Conservation (phyloP, 2,329 filamentous ascomycete species). For the Aspergillus fijiensis region DNA sequence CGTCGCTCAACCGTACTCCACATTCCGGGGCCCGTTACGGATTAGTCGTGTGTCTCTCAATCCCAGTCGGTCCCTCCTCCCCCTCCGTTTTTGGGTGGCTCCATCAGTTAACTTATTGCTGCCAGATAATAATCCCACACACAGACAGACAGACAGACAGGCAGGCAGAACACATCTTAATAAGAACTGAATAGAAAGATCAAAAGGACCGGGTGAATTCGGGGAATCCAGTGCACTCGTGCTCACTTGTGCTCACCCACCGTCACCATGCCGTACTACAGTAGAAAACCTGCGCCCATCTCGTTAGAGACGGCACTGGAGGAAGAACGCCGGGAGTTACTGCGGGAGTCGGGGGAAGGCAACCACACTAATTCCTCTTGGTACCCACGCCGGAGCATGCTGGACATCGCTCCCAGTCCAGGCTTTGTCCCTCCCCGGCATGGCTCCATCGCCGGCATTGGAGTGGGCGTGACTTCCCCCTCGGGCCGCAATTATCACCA, state of each 20-base stretch:
- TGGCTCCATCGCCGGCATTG: conserved; percentile 42
- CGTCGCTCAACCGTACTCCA: conserved; percentile 7
- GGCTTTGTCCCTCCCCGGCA: conserved; percentile 35
- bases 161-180: background rate
- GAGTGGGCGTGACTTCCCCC: conserved; percentile 35
- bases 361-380: conserved; percentile 49
- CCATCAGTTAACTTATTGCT: background rate
- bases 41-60: background rate
- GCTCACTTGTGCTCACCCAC: conserved; percentile 16
- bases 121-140: background rate
- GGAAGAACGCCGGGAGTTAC: conserved; percentile 72
- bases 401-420: conserved; percentile 59
- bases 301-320: conserved; percentile 75
- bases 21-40: conserved; percentile 14
- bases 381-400: conserved; percentile 67
- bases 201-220: background rate
- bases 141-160: background rate
- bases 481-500: conserved; percentile 26
- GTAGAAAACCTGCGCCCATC: conserved; percentile 50
- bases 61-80: background rate
- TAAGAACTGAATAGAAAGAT: background rate
- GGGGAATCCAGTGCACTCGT: background rate
- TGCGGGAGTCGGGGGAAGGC: conserved; percentile 63
- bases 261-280: conserved; percentile 27
- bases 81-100: background rate